These are phyloP conservation scores for Citropsis articulata DNA, from an alignment of 345 rosid species.

Conservation along the genomic window DNA sequence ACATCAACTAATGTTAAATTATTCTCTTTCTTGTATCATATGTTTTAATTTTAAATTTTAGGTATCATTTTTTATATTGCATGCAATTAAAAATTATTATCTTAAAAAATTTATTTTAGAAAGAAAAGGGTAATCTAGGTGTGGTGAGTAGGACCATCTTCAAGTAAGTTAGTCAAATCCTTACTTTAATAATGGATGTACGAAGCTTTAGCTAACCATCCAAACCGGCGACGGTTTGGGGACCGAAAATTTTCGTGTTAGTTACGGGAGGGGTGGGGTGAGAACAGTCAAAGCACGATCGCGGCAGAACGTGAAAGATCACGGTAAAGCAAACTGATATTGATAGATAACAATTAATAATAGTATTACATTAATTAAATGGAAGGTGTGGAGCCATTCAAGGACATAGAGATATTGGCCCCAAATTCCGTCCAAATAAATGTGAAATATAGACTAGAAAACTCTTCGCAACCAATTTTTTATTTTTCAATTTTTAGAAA, in stretches of 20 bases:
- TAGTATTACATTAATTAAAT: neutral
- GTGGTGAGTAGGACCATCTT: neutral
- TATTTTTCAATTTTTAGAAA: no score
- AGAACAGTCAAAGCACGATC: neutral
- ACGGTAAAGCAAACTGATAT: constrained; percentile 3
- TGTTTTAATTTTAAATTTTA: no score
- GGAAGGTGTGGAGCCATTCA: neutral
- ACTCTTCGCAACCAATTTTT: neutral
- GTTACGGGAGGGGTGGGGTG: neutral
- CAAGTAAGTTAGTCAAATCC: neutral
- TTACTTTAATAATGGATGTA: no score
- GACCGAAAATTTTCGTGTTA: neutral
- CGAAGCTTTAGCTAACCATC: neutral
- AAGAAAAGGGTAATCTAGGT: no score
- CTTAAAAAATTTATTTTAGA: no score
- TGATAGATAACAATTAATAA: neutral
- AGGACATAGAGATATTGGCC: neutral
- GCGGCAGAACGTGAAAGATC: constrained; percentile 7
- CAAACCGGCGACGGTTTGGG: neutral
- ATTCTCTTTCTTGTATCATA: no score
- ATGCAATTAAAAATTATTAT: neutral
- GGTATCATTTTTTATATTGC: no score
- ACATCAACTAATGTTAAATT: neutral
- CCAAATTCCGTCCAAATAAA: neutral
- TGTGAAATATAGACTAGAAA: neutral